phyloP scores from a whole-genome alignment of 2,329 filamentous ascomycete species.

The Diaporthe longicolla region DNA sequence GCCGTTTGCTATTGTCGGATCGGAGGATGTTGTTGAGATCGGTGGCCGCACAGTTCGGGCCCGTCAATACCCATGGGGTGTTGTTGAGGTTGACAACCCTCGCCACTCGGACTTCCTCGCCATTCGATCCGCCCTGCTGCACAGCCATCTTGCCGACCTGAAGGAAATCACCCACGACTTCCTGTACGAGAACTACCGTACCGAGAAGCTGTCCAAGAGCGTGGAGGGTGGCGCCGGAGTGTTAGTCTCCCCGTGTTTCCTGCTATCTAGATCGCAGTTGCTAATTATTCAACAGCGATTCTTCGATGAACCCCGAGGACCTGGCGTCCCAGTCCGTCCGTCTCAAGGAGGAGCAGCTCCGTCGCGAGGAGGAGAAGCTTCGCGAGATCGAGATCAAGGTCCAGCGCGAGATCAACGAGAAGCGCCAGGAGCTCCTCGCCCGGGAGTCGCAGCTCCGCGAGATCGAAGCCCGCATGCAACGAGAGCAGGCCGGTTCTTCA shows the following conservation, averaged over 20 bases:
- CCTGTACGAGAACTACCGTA: slow-evolving; percentile 99
- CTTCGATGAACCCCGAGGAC: slow-evolving; percentile 97
- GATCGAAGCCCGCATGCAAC: slow-evolving; percentile 97
- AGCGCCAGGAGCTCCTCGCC: slow-evolving; percentile 96
- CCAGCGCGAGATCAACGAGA: slow-evolving; percentile 99
- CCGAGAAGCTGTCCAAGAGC: slow-evolving; percentile 99
- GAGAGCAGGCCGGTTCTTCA: slow-evolving; percentile 76
- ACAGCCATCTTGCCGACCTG: slow-evolving; percentile 97
- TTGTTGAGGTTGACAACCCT: slow-evolving; percentile 99
- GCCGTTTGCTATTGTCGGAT: slow-evolving; percentile 99
- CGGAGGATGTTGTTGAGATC: slow-evolving; percentile 95
- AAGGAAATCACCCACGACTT: slow-evolving; percentile 99
- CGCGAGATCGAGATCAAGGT: slow-evolving; percentile 99
- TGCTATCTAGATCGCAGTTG: background rate
- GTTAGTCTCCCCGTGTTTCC: slow-evolving; percentile 71
- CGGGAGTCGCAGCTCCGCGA: slow-evolving; percentile 98
- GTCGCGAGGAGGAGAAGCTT: slow-evolving; percentile 99
- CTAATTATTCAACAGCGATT: slow-evolving; percentile 70
- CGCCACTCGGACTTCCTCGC: slow-evolving; percentile 98
- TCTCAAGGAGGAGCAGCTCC: slow-evolving; percentile 99
- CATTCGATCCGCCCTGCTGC: slow-evolving; percentile 94
- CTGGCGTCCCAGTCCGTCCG: slow-evolving; percentile 97
- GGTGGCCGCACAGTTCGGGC: slow-evolving; percentile 93
- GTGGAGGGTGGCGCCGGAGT: slow-evolving; percentile 90
- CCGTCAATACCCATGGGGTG: slow-evolving; percentile 98